A percentile compares a stretch with the other conserved stretches of the same genome.
Conservation (phyloP, 164 flowering plant species). For the Liriodendron chinense region DNA sequence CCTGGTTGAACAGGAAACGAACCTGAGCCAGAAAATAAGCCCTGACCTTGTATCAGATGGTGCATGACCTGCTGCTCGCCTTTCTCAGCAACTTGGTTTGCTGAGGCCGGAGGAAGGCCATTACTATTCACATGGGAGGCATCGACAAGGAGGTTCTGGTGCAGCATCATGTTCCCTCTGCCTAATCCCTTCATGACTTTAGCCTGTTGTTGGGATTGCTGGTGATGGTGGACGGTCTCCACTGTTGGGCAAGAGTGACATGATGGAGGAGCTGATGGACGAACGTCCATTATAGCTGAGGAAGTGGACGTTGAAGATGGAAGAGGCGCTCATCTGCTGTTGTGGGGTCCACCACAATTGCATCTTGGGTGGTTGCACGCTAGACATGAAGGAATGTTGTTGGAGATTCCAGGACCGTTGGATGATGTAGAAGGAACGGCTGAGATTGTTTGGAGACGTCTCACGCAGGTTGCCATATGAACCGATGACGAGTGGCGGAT, state of each 20-base stretch:
- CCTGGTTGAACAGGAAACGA: slow-evolving; percentile 39
- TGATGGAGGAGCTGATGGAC: no score
- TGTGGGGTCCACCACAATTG: no score
- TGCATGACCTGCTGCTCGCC: slow-evolving; percentile 55
- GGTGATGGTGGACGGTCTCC: slow-evolving; percentile 68
- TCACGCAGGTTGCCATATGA: no score
- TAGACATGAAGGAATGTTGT: no score
- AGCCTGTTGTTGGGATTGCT: slow-evolving; percentile 60
- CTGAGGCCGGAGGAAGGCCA: slow-evolving; percentile 48
- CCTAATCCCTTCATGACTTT: slow-evolving; percentile 68
- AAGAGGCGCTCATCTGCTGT: no score
- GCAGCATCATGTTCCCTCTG: slow-evolving; percentile 54
- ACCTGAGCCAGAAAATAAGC: slow-evolving; percentile 47
- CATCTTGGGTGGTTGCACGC: no score
- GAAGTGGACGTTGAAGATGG: no score
- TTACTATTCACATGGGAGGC: slow-evolving; percentile 60
- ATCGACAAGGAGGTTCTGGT: slow-evolving; percentile 54
- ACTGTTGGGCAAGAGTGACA: slow-evolving; percentile 52
- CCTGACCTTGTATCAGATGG: slow-evolving; percentile 50
- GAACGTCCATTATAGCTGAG: no score
- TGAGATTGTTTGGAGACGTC: no score
- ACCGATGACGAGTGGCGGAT: no score
- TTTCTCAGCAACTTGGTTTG: slow-evolving; percentile 52
- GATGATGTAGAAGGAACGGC: no score
- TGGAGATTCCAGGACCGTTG: no score